These are phyloP conservation scores for Cynara cardunculus DNA, from an alignment of 129 eudicot genomes.

Conservation along the genomic window DNA sequence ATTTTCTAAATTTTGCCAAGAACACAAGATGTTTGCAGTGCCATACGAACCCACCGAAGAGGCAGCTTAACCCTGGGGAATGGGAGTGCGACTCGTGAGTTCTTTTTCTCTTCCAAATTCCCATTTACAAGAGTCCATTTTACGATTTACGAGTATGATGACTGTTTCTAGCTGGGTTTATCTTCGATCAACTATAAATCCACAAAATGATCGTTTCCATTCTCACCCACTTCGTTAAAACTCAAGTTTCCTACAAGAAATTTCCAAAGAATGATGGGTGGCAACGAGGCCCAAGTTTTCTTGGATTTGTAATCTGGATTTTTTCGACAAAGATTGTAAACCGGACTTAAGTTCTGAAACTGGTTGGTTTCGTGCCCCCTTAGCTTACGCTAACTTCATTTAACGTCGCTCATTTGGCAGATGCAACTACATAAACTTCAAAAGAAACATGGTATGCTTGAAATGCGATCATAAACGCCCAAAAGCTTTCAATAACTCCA, in stretches of 20 bases:
- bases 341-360: neutral
- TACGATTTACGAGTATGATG: neutral
- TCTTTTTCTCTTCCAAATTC: neutral
- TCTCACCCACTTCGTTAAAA: neutral
- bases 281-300: no score
- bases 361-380: neutral
- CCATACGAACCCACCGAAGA: constrained; percentile 59
- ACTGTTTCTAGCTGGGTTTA: neutral
- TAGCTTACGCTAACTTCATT: neutral
- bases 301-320: neutral
- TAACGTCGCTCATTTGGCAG: constrained; percentile 25
- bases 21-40: constrained; percentile 67
- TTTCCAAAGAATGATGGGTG: neutral
- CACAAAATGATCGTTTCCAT: neutral
- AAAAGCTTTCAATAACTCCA: constrained; percentile 32
- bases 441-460: constrained; percentile 58
- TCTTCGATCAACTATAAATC: neutral
- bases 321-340: neutral
- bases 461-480: constrained; percentile 72
- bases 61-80: constrained; percentile 71
- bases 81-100: constrained; percentile 95
- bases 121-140: neutral
- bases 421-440: constrained; percentile 81
- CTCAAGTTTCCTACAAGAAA: neutral
- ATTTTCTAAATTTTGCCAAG: constrained; percentile 65